Conservation (phyloP, 345 rosid genomes). For the Salix caprea region DNA sequence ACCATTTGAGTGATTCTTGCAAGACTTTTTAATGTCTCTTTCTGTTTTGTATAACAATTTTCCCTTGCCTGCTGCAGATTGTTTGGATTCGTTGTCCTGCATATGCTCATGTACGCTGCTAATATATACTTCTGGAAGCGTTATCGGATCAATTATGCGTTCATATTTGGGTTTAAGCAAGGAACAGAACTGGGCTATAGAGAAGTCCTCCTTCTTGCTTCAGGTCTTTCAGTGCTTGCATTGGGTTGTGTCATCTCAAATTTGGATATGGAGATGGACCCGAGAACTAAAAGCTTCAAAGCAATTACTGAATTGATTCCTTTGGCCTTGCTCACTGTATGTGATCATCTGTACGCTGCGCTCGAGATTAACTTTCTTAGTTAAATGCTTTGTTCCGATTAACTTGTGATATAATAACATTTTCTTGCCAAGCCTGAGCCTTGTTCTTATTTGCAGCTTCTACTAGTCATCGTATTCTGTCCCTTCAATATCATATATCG, state of each 20-base stretch:
- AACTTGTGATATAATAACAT: neutral
- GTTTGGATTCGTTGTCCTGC: conserved; percentile 61
- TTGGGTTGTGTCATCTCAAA: conserved; percentile 52
- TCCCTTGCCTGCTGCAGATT: conserved; percentile 39
- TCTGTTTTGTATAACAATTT: neutral
- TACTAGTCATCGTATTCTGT: conserved; percentile 40
- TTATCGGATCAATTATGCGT: conserved; percentile 58
- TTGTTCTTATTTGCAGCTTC: conserved; percentile 31
- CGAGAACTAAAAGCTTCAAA: conserved; percentile 46
- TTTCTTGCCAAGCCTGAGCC: neutral
- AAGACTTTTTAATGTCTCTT: neutral
- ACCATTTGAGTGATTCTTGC: no score
- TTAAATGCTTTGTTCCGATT: no score
- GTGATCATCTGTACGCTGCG: conserved; percentile 28
- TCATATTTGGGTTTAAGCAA: conserved; percentile 74
- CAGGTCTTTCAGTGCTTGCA: conserved; percentile 51
- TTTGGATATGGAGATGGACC: conserved; percentile 86
- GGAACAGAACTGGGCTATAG: conserved; percentile 66
- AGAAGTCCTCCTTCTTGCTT: conserved; percentile 53
- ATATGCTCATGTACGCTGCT: conserved; percentile 57
- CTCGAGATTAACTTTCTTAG: no score
- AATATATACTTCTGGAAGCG: conserved; percentile 65
- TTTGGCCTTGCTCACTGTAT: conserved; percentile 50
- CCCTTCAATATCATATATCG: conserved; percentile 66
- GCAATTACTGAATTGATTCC: conserved; percentile 71